Conservation (phyloP, 108 stramenopile species). For the Licmophora abbreviata region DNA sequence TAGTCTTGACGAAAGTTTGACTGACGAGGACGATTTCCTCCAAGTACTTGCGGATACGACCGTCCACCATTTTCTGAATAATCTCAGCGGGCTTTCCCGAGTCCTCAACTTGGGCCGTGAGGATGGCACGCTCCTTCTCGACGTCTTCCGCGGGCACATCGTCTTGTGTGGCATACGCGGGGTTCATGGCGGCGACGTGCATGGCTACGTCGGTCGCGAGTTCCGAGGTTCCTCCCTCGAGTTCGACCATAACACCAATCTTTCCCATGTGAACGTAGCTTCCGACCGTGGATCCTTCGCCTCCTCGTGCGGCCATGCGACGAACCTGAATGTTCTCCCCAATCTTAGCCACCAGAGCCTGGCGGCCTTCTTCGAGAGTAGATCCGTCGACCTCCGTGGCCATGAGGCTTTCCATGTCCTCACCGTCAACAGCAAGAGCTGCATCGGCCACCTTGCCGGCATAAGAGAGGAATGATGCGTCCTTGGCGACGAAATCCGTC, state of each 20-base stretch:
- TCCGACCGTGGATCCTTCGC: constrained; percentile 38
- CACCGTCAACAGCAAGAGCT: constrained; percentile 27
- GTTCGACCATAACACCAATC: constrained; percentile 55
- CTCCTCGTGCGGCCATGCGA: constrained; percentile 34
- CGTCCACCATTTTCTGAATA: constrained; percentile 77
- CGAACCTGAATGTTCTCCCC: constrained; percentile 76
- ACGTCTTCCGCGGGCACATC: constrained; percentile 69
- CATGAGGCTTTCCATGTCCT: constrained; percentile 42
- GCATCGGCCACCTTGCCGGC: constrained; percentile 50
- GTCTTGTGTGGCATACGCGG: constrained; percentile 58
- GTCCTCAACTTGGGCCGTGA: constrained; percentile 50
- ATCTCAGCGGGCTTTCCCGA: constrained; percentile 77
- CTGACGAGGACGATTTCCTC: constrained; percentile 65
- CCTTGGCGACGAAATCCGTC: constrained; percentile 78
- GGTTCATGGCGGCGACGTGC: constrained; percentile 80
- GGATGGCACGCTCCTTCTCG: constrained; percentile 59
- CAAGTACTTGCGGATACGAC: constrained; percentile 71
- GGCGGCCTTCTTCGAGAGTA: constrained; percentile 37
- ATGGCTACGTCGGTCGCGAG: constrained; percentile 59
- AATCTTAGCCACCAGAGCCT: constrained; percentile 70
- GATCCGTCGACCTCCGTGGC: constrained; percentile 29
- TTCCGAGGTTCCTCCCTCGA: constrained; percentile 42
- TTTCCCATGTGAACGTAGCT: constrained; percentile 69
- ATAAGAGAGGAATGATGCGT: constrained; percentile 37
- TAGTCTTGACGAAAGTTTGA: constrained; percentile 69